These are phyloP conservation scores for Stellera chamaejasme DNA, from an alignment of 345 rosid species.

Conservation along the genomic window DNA sequence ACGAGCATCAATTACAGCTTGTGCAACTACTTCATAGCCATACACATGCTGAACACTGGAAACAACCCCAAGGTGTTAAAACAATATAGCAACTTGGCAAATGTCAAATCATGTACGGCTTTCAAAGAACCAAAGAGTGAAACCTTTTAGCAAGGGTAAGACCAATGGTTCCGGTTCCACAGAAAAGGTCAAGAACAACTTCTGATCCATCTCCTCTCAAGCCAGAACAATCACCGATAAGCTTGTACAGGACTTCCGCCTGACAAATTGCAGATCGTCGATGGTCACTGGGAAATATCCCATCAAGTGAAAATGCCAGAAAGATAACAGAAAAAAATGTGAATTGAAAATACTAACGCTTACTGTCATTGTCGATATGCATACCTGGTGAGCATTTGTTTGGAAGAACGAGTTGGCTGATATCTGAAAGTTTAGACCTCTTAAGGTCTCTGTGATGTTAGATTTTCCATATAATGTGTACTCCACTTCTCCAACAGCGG, in stretches of 20 bases:
- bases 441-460: constrained; percentile 59
- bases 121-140: neutral
- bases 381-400: constrained; percentile 86
- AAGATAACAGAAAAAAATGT: neutral
- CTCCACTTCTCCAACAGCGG: constrained; percentile 88
- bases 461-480: constrained; percentile 71
- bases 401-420: constrained; percentile 98
- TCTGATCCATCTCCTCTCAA: constrained; percentile 89
- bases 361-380: neutral
- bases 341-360: neutral
- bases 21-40: constrained; percentile 93
- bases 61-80: neutral
- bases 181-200: constrained; percentile 84
- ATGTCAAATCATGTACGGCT: neutral
- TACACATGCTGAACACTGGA: constrained; percentile 73
- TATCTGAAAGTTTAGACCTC: constrained; percentile 82
- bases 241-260: constrained; percentile 92
- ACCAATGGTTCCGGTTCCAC: constrained; percentile 96
- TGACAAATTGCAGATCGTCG: constrained; percentile 20
- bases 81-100: too few species aligned
- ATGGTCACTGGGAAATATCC: too few species aligned
- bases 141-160: constrained; percentile 82
- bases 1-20: constrained; percentile 71
- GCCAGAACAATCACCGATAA: constrained; percentile 76
- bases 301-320: neutral